Evolutionary conservation across 2,329 filamentous ascomycete genomes (phyloP), one percentile per base, ranked within the genome.

Genomic region (Waltergamsia citrina): DNA sequence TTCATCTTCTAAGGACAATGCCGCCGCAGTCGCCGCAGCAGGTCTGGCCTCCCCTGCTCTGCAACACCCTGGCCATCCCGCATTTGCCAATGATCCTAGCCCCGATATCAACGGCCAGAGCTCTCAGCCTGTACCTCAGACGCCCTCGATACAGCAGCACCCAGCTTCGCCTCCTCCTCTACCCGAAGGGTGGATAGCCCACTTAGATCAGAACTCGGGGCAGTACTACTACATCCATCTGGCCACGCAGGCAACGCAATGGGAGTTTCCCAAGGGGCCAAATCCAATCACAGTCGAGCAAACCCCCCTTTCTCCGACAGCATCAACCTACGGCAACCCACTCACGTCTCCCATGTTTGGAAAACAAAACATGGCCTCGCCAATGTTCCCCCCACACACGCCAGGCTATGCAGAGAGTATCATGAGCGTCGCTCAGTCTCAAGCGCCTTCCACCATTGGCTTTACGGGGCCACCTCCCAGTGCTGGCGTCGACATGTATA

Each of bases 151-250:
- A 16, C 50, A 52, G 27, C 35, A 48, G 30, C 61, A 74, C 1
- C 85, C 85, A 20, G 76, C 81, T 18, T 94, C 87, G 12, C 92
- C 92, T 21, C 92, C 92, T 16, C 92, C 90, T 3, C 69, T 98
- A 12, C 92, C 92, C 6, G 92, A 98, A 61, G 92, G 92, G 22
- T 98, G 92, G 92, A 96, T 98, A 50, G 86, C 92, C 15, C 92
- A 96, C 55, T 69, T 96, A 5, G 92, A 98, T 53, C 84, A 86
- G 44, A 94, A 84, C 52, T 96, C 90, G 3, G 92, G 92, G 2
- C 90, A 96, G 52, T 98, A 96, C 59, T 98, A 98, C 57, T 98
- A 98, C 51, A 98, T 98, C 39, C 92, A 98, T 55, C 70, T 98
- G 20, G 84, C 88, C 2, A 88, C 85, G 1, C 92, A 96, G 53